phyloP scores from a whole-genome alignment of 1,139 yeast species.

The Hyphopichia burtonii region DNA sequence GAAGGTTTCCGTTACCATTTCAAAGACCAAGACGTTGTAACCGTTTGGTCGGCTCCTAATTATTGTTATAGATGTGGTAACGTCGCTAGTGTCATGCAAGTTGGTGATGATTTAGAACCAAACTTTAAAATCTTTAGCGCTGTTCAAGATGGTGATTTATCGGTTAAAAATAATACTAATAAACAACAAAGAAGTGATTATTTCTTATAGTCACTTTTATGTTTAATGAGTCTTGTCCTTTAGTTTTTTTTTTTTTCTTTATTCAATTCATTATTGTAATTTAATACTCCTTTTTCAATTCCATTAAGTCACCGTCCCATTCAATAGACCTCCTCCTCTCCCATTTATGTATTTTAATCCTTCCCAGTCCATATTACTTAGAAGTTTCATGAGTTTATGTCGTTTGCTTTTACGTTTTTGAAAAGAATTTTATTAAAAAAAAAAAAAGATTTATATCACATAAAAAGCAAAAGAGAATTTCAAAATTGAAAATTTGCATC shows the following conservation, averaged over 20 bases:
- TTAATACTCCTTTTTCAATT: neutral
- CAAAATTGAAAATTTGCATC: neutral
- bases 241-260: neutral
- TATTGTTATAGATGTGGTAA: slow-evolving; percentile 98
- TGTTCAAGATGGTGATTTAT: slow-evolving; percentile 80
- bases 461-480: neutral
- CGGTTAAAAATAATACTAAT: slow-evolving; percentile 62
- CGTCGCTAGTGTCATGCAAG: slow-evolving; percentile 97
- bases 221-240: no score
- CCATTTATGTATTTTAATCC: neutral
- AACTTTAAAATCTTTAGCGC: slow-evolving; percentile 93
- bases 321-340: neutral
- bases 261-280: slow-evolving; percentile 4
- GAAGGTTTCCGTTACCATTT: slow-evolving; percentile 97
- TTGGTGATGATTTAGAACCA: slow-evolving; percentile 82
- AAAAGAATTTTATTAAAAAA: neutral
- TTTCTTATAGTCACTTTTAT: slow-evolving; percentile 49
- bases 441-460: neutral
- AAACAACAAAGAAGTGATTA: slow-evolving; percentile 82
- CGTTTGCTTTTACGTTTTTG: neutral
- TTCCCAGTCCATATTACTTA: neutral
- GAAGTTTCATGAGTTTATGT: neutral
- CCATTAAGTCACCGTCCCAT: neutral
- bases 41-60: slow-evolving; percentile 98
- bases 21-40: slow-evolving; percentile 90